Evolutionary conservation across 768 basidiomycete genomes (phyloP).

Genomic region (Pleurotus platypus): DNA sequence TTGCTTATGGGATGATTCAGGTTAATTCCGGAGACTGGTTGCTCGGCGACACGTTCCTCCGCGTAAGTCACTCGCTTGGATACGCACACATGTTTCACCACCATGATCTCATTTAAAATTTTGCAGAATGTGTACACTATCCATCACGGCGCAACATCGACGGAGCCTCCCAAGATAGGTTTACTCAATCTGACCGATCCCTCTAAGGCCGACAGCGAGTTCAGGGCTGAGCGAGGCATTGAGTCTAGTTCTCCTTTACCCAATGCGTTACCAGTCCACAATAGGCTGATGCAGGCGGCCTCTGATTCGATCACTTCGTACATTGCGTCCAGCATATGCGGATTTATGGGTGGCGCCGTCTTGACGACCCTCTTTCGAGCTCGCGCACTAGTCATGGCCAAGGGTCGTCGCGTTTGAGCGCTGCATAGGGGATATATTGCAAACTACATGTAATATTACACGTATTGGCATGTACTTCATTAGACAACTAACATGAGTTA

Average conservation of each 20-base stretch:
- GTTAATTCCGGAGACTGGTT: conserved; percentile 56
- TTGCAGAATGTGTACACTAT: conserved; percentile 51
- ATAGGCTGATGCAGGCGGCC: not conserved
- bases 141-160: conserved; percentile 39
- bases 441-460: too few relatives aligned
- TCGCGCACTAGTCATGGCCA: not conserved
- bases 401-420: not conserved
- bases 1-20: conserved; percentile 9
- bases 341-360: conserved; percentile 14
- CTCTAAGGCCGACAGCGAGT: conserved; percentile 28
- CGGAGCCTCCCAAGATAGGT: conserved; percentile 39
- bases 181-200: conserved; percentile 42
- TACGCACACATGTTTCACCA: conserved; percentile 5
- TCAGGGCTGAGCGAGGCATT: conserved; percentile 37
- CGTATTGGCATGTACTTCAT: too few relatives aligned
- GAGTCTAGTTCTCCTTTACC: conserved; percentile 20
- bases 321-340: conserved; percentile 9
- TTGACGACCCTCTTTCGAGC: conserved; percentile 9
- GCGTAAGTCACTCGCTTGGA: conserved; percentile 29
- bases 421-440: not conserved
- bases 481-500: too few relatives aligned
- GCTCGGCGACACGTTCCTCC: conserved; percentile 54
- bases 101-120: conserved; percentile 8
- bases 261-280: not conserved
- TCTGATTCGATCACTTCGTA: conserved; percentile 5